These are phyloP conservation scores for Dictyostelium discoideum DNA, from an alignment of 78 protist genomes.

Conservation along the genomic window DNA sequence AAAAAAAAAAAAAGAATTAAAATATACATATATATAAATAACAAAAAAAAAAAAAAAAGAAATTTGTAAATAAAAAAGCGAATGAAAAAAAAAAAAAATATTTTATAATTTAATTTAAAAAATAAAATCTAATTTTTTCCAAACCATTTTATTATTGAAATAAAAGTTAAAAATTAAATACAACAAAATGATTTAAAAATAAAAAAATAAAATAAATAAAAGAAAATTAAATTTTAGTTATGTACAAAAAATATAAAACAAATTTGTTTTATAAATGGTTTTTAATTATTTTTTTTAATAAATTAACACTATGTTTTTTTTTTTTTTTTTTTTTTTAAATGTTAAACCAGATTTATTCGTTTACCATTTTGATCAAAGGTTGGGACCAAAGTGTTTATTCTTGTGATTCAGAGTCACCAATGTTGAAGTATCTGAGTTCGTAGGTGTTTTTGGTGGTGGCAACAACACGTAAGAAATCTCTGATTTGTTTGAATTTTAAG, in stretches of 20 bases:
- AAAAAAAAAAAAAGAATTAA: too few relatives aligned
- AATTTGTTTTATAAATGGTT: neutral
- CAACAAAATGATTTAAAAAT: too few relatives aligned
- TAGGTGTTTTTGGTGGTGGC: slow-evolving; percentile 89
- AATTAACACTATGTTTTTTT: neutral
- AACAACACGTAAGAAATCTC: slow-evolving; percentile 95
- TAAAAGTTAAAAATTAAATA: too few relatives aligned
- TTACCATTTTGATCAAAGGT: neutral
- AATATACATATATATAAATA: too few relatives aligned
- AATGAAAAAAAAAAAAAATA: too few relatives aligned
- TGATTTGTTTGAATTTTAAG: slow-evolving; percentile 92
- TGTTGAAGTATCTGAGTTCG: slow-evolving; percentile 89
- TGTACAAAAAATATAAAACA: neutral
- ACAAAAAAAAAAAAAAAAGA: too few relatives aligned
- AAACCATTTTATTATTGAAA: too few relatives aligned
- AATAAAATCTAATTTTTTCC: too few relatives aligned
- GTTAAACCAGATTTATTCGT: neutral
- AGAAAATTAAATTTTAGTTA: neutral
- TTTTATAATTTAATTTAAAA: too few relatives aligned
- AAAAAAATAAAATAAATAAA: neutral
- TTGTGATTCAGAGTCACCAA: slow-evolving; percentile 77
- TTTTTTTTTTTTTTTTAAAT: neutral
- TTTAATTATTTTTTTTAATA: neutral
- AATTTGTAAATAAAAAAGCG: neutral
- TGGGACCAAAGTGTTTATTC: neutral